These are phyloP conservation scores for Orbilia ellipsospora DNA, from an alignment of 2,329 filamentous ascomycete species.

Conservation along the genomic window DNA sequence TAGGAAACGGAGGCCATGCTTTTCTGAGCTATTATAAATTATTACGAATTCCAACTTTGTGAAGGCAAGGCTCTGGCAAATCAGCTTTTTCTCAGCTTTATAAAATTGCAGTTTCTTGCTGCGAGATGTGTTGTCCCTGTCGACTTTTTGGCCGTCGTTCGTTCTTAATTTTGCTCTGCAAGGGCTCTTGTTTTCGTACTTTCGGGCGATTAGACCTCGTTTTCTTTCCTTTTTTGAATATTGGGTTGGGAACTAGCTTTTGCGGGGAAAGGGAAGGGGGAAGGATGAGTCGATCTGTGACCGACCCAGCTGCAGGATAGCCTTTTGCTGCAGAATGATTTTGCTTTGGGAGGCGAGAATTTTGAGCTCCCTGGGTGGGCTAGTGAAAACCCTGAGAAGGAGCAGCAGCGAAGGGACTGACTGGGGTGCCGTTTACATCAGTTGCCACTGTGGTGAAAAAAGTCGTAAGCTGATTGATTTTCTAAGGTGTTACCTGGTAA, in stretches of 20 bases:
- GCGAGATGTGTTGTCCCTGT: slow-evolving; percentile 55
- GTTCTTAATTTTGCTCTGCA: slow-evolving; percentile 27
- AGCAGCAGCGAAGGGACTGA: slow-evolving; percentile 8
- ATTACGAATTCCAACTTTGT: slow-evolving; percentile 39
- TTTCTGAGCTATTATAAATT: slow-evolving; percentile 49
- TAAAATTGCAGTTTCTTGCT: slow-evolving; percentile 39
- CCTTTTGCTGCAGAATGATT: slow-evolving; percentile 22
- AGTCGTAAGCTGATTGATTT: too few relatives aligned
- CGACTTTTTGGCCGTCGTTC: slow-evolving; percentile 33
- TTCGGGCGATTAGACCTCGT: background rate
- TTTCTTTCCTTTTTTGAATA: too few relatives aligned
- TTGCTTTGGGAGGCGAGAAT: slow-evolving; percentile 42
- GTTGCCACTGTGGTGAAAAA: slow-evolving; percentile 35
- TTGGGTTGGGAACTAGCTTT: slow-evolving; percentile 19
- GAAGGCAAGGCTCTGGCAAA: slow-evolving; percentile 33
- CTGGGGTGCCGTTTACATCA: slow-evolving; percentile 25
- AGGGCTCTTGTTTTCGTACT: slow-evolving; percentile 28
- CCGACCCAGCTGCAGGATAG: slow-evolving; percentile 36
- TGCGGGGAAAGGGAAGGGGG: slow-evolving; percentile 38
- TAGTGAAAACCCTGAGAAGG: slow-evolving; percentile 14
- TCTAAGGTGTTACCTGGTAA: background rate
- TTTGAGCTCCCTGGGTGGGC: slow-evolving; percentile 34
- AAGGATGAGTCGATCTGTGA: slow-evolving; percentile 41
- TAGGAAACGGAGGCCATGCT: slow-evolving; percentile 42
- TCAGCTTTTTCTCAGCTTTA: slow-evolving; percentile 25